Conservation (phyloP, 139 green algal species). For the Chlorella sp. region DNA sequence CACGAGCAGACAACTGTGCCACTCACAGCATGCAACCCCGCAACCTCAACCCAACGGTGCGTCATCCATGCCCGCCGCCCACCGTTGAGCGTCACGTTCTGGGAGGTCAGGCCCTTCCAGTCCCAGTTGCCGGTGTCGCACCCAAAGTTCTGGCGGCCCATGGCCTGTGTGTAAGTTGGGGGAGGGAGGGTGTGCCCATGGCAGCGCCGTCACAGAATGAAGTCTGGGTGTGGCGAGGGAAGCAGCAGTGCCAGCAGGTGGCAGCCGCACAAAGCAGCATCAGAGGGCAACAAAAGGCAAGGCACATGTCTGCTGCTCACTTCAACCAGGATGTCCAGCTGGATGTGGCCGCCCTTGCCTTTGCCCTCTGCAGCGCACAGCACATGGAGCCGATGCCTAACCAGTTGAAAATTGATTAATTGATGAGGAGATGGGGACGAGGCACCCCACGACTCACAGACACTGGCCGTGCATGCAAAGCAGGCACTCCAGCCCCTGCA, state of each 20-base stretch:
- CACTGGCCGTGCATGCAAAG: too few species aligned
- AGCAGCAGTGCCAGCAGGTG: neutral
- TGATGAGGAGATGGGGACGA: too few species aligned
- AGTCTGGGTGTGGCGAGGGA: neutral
- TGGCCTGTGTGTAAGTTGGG: too few species aligned
- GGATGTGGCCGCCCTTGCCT: neutral
- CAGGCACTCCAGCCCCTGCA: too few species aligned
- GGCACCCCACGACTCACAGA: too few species aligned
- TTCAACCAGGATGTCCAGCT: slow-evolving; percentile 65
- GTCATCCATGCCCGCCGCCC: neutral
- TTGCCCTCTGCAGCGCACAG: neutral
- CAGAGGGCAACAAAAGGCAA: too few species aligned
- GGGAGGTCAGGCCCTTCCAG: slow-evolving; percentile 54
- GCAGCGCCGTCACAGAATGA: neutral
- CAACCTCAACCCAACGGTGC: too few species aligned
- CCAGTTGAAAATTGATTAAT: too few species aligned
- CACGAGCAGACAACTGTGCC: too few species aligned
- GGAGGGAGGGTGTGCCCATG: neutral
- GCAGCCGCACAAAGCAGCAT: too few species aligned
- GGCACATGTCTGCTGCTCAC: neutral
- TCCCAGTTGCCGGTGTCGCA: slow-evolving; percentile 46
- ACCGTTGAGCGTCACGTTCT: slow-evolving; percentile 54
- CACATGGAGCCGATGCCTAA: too few species aligned
- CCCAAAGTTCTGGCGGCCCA: slow-evolving; percentile 61
- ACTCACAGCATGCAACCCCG: too few species aligned